Base-by-base conservation (phyloP, 495 filamentous ascomycete species). In the Penicillium silybi region DNA sequence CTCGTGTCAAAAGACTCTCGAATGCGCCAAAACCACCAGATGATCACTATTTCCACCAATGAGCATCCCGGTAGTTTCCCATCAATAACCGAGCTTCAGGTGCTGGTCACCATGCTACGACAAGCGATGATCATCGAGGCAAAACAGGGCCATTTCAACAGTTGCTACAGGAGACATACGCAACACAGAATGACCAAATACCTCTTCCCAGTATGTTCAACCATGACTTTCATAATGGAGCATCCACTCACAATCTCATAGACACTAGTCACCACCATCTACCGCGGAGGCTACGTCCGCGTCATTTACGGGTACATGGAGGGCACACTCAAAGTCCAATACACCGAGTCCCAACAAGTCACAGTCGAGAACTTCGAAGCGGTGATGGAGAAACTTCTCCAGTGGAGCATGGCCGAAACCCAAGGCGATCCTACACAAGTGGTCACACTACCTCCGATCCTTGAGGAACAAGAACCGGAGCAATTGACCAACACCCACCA, bases 251-350 rank as follows among this genome's bases (percentile, higher is more conserved):
- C 2, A 26, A 5, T n/a, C 35, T 16, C 15, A 41, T 17, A 39
- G 46, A 22, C 35, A 6, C 46, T 48, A 9, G 16, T 48, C 3
- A 41, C 38, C 5, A 25, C 35, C 1, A 26, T 48, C n/a, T 48
- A 26, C 20, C 46, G 32, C 9, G 20, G 46, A 3, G 46, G 32
- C 9, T 35, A 48, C 16, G 22, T 40, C 46, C 46, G 46, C 6
- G 35, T 48, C 10, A 16, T 48, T 7, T 41, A 48, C 46, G 46
- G 46, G 15, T 48, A 48, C n/a, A 25, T 48, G 9, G 23, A 39
- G 9, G 18, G n/a, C 3, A 6, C 23, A 22, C 20, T 48, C 9
- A 6, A 29, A 7, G 5, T 48, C 2, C 46, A 48, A 6, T 41
- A 26, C 22, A 48, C 46, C 1, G 7, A 48, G 35, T 22, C 26